Base-by-base conservation (phyloP, 257 asterid genomes). In the Lavandula angustifolia region DNA sequence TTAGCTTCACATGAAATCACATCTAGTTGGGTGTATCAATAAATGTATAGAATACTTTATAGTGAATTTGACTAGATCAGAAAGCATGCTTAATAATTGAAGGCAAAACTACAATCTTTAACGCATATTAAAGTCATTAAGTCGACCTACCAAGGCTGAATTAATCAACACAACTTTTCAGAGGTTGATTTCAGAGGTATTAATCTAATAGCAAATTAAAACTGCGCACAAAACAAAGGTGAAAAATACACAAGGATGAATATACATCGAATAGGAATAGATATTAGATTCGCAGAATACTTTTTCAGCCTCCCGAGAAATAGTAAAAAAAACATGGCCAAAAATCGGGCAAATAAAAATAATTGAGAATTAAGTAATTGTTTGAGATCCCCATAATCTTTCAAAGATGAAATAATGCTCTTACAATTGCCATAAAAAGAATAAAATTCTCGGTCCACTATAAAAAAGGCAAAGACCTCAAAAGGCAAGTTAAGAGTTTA, bases 401-500 rank as follows among this genome's bases (percentile, higher is more conserved):
- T 40, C 46, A 8, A 38, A 38, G 43, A 1, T 5, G 43, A 9
- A 40, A 40, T 40, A 8, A 8, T 1, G 10, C 46, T 38, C 43
- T 9, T 8, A 48, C 49, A 22, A 47, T 42, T 38, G 44, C 75
- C 64, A 62, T 63, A 63, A 56, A 44, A 65, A 70, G 70, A 41
- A 66, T 6, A 63, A 38, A 17, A 60, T 6, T 22, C 38, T 54
- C 64, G 70, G 11, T 64, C 9, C 58, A 38, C 75, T 16, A 47
- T 29, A 4, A 47, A 58, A 66, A 50, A 51, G 4, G 71, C 47
- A 55, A 35, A 34, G 56, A 42, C 68, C 75, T 57, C 34, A 60
- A 54, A 69, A 62, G 70, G 73, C 37, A 76, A 66, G 64, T 55
- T 33, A 13, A 13, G 72, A 47, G 55, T 12, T 43, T 27, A 51